Evolutionary conservation across 192 early-diverging fungal species (phyloP).

Genomic region (Backusella tuberculispora): DNA sequence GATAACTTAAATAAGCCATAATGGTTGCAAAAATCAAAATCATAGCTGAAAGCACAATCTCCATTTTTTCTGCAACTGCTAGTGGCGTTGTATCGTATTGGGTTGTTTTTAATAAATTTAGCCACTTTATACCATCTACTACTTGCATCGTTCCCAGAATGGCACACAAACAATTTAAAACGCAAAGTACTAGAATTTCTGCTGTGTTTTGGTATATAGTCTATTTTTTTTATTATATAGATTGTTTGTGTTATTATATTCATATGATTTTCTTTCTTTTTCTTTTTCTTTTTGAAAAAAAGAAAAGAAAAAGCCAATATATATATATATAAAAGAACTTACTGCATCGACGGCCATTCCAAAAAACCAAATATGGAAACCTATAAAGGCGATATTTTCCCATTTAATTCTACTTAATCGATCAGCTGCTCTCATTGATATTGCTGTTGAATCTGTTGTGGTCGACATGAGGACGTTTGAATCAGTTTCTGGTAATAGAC

Average conservation of each 20-base stretch:
- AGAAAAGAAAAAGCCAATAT: not conserved
- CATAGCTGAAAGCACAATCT: conserved; percentile 36
- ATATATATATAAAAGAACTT: conserved; percentile 4
- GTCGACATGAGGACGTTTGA: conserved; percentile 12
- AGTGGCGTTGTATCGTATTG: conserved; percentile 24
- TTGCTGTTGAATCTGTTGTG: not conserved
- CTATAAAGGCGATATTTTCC: conserved; percentile 47
- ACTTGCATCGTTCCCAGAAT: conserved; percentile 40
- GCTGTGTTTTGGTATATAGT: conserved; percentile 46
- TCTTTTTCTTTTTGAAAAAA: not conserved
- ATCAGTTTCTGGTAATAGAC: conserved; percentile 21
- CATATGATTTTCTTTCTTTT: not conserved
- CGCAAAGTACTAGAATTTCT: conserved; percentile 40
- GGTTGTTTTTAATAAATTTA: conserved; percentile 15
- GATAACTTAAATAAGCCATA: conserved; percentile 27
- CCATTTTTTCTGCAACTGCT: conserved; percentile 37
- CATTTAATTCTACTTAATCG: conserved; percentile 43
- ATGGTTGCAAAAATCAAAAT: conserved; percentile 34
- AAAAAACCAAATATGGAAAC: conserved; percentile 44
- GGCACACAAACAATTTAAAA: conserved; percentile 42
- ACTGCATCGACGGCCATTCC: conserved; percentile 45
- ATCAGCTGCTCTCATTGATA: conserved; percentile 28
- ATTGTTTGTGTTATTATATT: conserved; percentile 14
- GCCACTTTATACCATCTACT: conserved; percentile 40
- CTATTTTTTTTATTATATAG: conserved; percentile 18